phyloP scores from a whole-genome alignment of 768 basidiomycete species.

The Serendipita indica region DNA sequence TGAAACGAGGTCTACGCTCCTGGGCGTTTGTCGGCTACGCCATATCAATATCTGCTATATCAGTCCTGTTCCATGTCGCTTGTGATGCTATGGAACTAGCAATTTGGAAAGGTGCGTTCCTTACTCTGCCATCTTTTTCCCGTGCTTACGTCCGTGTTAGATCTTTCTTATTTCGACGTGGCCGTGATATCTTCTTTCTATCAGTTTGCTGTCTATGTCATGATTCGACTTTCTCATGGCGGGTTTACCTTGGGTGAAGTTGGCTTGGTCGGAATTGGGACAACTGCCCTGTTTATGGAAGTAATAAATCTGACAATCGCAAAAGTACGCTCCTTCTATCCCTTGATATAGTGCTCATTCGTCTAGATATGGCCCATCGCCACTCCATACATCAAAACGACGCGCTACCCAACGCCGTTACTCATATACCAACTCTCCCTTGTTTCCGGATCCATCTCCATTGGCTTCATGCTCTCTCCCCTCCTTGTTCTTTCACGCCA shows the following conservation, averaged over 20 bases:
- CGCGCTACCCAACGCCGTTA: constrained; percentile 81
- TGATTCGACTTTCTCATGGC: constrained; percentile 79
- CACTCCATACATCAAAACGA: constrained; percentile 78
- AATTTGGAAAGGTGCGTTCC: constrained; percentile 56
- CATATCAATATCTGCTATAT: constrained; percentile 34
- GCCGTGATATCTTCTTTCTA: constrained; percentile 62
- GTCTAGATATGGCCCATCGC: constrained; percentile 62
- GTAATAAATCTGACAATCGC: constrained; percentile 71
- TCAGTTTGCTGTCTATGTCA: constrained; percentile 82
- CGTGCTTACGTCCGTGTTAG: constrained; percentile 27
- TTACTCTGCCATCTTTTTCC: not conserved
- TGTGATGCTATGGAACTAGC: constrained; percentile 30
- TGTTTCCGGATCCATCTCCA: constrained; percentile 79
- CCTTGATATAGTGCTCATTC: constrained; percentile 7
- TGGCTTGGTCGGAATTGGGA: constrained; percentile 76
- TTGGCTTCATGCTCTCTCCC: constrained; percentile 91
- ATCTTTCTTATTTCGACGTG: constrained; percentile 65
- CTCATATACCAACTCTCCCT: constrained; percentile 85
- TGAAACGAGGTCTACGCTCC: constrained; percentile 40
- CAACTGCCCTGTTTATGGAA: constrained; percentile 75
- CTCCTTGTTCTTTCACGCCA: constrained; percentile 82
- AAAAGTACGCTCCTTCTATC: constrained; percentile 39
- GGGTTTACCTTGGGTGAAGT: constrained; percentile 94
- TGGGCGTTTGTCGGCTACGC: constrained; percentile 55
- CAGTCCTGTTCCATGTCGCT: constrained; percentile 35